Base-by-base conservation (phyloP, 2,329 filamentous ascomycete genomes). In the Rhynchosporium secalis region DNA sequence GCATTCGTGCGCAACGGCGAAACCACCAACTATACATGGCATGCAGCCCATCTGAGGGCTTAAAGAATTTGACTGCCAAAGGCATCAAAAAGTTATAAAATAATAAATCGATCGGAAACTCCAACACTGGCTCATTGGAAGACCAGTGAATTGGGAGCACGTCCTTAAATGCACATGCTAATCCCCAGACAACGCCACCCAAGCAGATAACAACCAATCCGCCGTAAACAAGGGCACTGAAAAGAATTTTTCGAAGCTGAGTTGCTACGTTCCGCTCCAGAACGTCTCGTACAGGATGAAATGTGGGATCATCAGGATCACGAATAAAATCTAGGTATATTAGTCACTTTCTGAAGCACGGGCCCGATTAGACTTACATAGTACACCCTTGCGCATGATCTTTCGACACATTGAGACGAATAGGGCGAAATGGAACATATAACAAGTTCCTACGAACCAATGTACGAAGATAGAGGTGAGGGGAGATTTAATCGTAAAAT, bases 331-430 rank as follows among this genome's bases (percentile, higher is more conserved):
- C 88, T 91, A 65, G 1, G 31, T 56, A 8, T 54, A 66, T 78
- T 72, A 80, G 76, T 60, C 61, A 47, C 36, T 26, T 36, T 26
- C 36, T 3, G 55, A 28, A 36, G 47, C 10, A 15, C 46, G 48
- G 43, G 36, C 47, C 56, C 28, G 47, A 29, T 36, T 49, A 2
- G 36, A 82, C 88, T 83, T 80, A 91, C 88, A 98, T 63, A 99
- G 81, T 46, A 99, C 95, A 57, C 95, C 95, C 69, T 87, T 92
- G 66, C 95, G 88, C 88, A 99, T 91, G 63, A 98, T 96, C 78
- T 96, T 97, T 66, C 95, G 88, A 76, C 95, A 99, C 93, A 99
- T 98, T 61, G 93, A 96, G 20, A 99, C 95, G 74, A 99, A 99
- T 3, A 99, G 83, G 4, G 95, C 95, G 74, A 99, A 99, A 75